A percentile compares a stretch with the other conserved stretches of the same genome.
phyloP scores from a whole-genome alignment of 768 basidiomycete genomes.

The Lactarius evosmus region DNA sequence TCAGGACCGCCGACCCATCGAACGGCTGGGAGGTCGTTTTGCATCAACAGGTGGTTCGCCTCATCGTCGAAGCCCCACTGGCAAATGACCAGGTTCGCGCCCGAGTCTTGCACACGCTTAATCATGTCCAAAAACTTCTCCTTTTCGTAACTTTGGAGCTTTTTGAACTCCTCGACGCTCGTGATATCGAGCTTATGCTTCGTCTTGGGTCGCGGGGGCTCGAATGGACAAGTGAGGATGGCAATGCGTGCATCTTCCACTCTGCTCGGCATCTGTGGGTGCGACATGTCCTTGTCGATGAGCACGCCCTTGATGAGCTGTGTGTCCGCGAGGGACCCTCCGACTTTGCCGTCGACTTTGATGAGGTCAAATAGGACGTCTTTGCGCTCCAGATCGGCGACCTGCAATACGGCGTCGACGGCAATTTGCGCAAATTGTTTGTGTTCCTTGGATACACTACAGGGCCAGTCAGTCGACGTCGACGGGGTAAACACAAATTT shows the following conservation, averaged over 20 bases:
- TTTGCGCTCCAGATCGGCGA: slow-evolving; percentile 90
- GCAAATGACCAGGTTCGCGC: slow-evolving; percentile 97
- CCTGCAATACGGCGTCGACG: slow-evolving; percentile 91
- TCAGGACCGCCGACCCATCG: slow-evolving; percentile 99
- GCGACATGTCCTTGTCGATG: slow-evolving; percentile 99
- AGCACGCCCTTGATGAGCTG: slow-evolving; percentile 95
- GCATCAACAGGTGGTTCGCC: slow-evolving; percentile 96
- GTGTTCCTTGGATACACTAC: slow-evolving; percentile 94
- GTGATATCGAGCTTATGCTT: slow-evolving; percentile 99
- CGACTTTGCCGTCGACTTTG: slow-evolving; percentile 99
- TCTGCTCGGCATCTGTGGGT: slow-evolving; percentile 92
- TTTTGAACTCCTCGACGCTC: slow-evolving; percentile 94
- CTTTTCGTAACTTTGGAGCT: slow-evolving; percentile 91
- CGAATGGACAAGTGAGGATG: slow-evolving; percentile 98
- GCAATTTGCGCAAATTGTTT: slow-evolving; percentile 96
- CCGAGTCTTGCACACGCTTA: slow-evolving; percentile 90
- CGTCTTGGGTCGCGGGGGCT: slow-evolving; percentile 97
- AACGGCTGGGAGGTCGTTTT: slow-evolving; percentile 95
- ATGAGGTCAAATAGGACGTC: slow-evolving; percentile 98
- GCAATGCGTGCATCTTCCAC: slow-evolving; percentile 90
- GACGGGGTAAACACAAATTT: not conserved
- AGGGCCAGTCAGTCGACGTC: slow-evolving; percentile 1
- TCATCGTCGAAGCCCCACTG: slow-evolving; percentile 99
- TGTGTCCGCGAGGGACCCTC: slow-evolving; percentile 94
- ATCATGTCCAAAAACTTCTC: slow-evolving; percentile 98